A percentile compares a stretch with the other conserved stretches of the same genome.
These are phyloP conservation scores for Fusarium circinatum DNA, from an alignment of 2,329 filamentous ascomycete species.

Conservation along the genomic window DNA sequence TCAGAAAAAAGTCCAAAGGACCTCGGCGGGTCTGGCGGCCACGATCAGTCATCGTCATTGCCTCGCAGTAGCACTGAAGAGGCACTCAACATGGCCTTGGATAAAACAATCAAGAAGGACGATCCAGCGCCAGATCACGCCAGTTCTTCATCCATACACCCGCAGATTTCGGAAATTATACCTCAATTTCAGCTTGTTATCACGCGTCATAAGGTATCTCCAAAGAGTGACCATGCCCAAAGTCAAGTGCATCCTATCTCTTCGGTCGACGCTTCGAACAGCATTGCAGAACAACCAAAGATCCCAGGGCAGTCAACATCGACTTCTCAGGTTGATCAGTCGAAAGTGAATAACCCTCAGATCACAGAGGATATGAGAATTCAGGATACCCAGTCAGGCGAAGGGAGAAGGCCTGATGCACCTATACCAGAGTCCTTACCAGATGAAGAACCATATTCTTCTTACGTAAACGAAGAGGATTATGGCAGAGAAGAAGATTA, in stretches of 20 bases:
- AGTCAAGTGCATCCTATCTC: neutral
- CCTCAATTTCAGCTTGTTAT: neutral
- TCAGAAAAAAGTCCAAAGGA: neutral
- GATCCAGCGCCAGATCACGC: neutral
- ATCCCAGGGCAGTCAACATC: neutral
- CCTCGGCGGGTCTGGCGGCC: neutral
- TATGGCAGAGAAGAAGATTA: neutral
- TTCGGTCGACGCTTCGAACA: neutral
- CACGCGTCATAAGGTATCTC: neutral
- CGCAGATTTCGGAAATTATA: too few relatives aligned
- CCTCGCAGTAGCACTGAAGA: neutral
- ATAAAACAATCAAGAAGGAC: neutral
- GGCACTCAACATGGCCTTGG: neutral
- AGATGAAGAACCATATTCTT: neutral
- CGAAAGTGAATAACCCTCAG: neutral
- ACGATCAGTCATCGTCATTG: neutral
- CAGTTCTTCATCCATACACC: neutral
- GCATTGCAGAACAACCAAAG: neutral
- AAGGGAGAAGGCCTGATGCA: neutral
- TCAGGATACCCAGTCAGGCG: neutral
- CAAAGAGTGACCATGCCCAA: neutral
- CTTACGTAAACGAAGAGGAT: neutral
- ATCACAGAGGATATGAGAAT: neutral
- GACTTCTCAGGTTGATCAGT: neutral
- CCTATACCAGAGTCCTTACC: neutral